phyloP scores from a whole-genome alignment of 306 rosid species.

The Biancaea sappan region DNA sequence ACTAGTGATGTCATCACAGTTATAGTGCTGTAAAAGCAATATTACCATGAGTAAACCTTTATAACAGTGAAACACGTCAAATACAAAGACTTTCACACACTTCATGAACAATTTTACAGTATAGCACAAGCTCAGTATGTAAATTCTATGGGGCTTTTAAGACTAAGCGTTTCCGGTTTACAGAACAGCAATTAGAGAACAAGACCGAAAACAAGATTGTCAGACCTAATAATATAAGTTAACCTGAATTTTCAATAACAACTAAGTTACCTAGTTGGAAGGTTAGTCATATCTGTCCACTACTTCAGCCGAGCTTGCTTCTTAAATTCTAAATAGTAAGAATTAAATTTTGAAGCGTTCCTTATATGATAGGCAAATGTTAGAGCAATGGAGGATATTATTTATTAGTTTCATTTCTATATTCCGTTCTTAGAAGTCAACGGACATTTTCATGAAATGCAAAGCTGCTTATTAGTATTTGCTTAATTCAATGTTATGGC shows the following conservation, averaged over 20 bases:
- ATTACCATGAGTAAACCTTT: constrained; percentile 16
- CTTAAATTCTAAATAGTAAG: constrained; percentile 2
- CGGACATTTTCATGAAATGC: neutral
- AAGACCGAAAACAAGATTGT: constrained; percentile 9
- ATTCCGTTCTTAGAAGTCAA: neutral
- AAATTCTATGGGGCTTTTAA: constrained; percentile 11
- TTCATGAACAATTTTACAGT: constrained; percentile 27
- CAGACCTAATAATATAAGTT: neutral
- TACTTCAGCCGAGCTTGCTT: neutral
- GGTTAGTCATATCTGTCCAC: neutral
- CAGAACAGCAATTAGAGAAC: constrained; percentile 4
- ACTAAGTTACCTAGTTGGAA: constrained; percentile 5
- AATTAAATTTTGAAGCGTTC: neutral
- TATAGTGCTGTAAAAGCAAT: constrained; percentile 76
- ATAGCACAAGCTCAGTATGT: constrained; percentile 15
- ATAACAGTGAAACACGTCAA: constrained; percentile 11
- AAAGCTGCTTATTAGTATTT: neutral
- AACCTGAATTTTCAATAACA: neutral
- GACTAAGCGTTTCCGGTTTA: neutral
- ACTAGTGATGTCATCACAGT: constrained; percentile 97
- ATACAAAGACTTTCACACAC: constrained; percentile 25
- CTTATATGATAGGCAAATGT: neutral
- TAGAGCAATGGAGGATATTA: neutral
- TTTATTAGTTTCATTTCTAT: neutral
- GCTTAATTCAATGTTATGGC: neutral